A percentile compares a stretch with the other conserved stretches of the same genome.
These are phyloP conservation scores for Diaporthe humulicola DNA, from an alignment of 2,329 filamentous ascomycete species.

Conservation along the genomic window DNA sequence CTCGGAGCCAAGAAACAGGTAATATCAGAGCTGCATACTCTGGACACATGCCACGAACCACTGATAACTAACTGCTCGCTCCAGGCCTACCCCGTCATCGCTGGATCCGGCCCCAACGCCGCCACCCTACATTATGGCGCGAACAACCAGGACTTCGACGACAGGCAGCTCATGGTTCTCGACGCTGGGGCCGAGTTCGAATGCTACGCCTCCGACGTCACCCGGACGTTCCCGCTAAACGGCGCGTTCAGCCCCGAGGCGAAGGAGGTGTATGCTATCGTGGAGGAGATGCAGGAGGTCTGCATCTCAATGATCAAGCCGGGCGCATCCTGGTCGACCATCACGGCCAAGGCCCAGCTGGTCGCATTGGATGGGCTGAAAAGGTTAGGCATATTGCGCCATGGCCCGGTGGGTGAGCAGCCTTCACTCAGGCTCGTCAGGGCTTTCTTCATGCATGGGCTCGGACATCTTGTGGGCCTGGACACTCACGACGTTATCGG, in stretches of 20 bases:
- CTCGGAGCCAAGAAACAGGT: constrained; percentile 78
- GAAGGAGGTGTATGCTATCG: constrained; percentile 80
- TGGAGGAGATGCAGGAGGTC: constrained; percentile 83
- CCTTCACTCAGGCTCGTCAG: constrained; percentile 65
- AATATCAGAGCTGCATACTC: neutral
- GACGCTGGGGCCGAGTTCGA: constrained; percentile 90
- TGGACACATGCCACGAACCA: neutral
- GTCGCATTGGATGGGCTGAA: constrained; percentile 81
- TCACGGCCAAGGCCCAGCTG: constrained; percentile 80
- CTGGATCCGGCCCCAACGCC: constrained; percentile 85
- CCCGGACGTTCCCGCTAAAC: constrained; percentile 84
- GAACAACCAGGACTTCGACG: constrained; percentile 80
- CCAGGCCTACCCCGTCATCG: constrained; percentile 86
- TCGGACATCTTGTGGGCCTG: constrained; percentile 75
- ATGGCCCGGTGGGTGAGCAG: constrained; percentile 68
- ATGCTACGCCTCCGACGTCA: constrained; percentile 91
- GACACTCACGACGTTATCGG: constrained; percentile 45
- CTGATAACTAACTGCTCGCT: neutral
- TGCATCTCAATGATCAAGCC: constrained; percentile 79
- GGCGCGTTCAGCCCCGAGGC: constrained; percentile 78
- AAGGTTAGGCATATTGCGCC: constrained; percentile 76
- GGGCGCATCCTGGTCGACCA: constrained; percentile 76
- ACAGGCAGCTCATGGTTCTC: constrained; percentile 81
- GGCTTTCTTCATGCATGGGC: constrained; percentile 83
- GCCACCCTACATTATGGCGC: constrained; percentile 87